Conservation (phyloP, 768 basidiomycete genomes). For the Lentinula edodes region DNA sequence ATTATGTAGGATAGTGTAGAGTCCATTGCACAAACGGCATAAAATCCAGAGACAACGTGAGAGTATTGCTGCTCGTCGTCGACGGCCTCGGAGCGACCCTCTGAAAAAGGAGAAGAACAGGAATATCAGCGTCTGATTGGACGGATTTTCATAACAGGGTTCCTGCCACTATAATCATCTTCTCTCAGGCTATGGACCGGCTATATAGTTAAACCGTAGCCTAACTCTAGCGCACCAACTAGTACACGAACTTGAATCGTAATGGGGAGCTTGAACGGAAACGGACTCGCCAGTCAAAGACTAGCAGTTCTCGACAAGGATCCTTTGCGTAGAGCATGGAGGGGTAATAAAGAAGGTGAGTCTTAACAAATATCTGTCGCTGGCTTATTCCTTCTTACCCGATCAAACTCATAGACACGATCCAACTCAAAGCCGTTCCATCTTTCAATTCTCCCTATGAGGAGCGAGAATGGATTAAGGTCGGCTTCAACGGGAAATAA, state of each 20-base stretch:
- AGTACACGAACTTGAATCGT: not conserved
- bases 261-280: not conserved
- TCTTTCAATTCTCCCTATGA: slow-evolving; percentile 18
- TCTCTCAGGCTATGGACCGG: not conserved
- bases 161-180: too few species aligned
- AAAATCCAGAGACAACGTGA: too few species aligned
- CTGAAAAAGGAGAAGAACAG: too few species aligned
- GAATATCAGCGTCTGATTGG: not conserved
- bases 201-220: too few species aligned
- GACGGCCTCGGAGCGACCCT: too few species aligned
- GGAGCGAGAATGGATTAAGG: slow-evolving; percentile 24
- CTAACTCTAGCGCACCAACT: not conserved
- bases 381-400: too few species aligned
- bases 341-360: slow-evolving; percentile 9
- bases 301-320: slow-evolving; percentile 3
- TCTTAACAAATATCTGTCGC: not conserved
- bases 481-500: not conserved
- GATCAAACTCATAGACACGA: slow-evolving; percentile 7
- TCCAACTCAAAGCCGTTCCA: slow-evolving; percentile 16
- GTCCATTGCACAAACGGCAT: too few species aligned
- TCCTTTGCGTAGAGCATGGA: slow-evolving; percentile 9
- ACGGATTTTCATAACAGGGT: not conserved
- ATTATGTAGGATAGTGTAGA: too few species aligned
- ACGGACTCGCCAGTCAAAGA: not conserved
- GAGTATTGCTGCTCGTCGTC: too few species aligned